Base-by-base conservation (phyloP, 78 protist species). In the Chrysochromulina parva region DNA sequence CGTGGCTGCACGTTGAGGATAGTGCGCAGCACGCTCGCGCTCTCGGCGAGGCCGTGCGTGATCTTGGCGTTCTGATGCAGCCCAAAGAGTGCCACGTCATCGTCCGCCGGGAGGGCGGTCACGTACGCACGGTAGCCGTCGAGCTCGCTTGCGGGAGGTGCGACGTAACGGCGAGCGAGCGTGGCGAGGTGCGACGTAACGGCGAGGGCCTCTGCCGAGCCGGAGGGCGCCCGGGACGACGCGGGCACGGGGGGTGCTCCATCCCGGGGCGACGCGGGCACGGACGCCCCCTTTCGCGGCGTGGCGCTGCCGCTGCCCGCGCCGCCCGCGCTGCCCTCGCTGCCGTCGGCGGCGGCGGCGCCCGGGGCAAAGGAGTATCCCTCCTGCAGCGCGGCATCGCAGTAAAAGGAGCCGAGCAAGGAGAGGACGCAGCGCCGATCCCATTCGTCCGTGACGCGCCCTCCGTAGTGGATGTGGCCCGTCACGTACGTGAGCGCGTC, bases 61-160 rank as follows among this genome's bases (percentile, higher is more conserved):
- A 97, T 91, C 65, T 94, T 11, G 50, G 97, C 98, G 92, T 95
- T 95, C 60, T 59, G 90, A 92, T 95, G 96, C 91, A 97, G 9
- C 38, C 98, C 97, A 65, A 96, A 95, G 48, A 94, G 95, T 38
- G 90, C 95, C 20, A 97, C 96, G 52, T 60, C 80, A 19, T 93
- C 94, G 62, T 52, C 6, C 50, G 82, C 28, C 2, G 95, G 95
- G 60, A 95, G 65, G 24, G 24, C 22, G 22, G 54, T 1, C 73
- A 96, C 66, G 73, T 47, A 67, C n/a, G 38, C 50, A 38, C 53
- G 22, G 66, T 88, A 90, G 24, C 26, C 66, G 28, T 78, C 85
- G 11, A 84, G 1, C 22, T 54, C 24, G 47, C 86, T 86, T 60
- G 16, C 73, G 53, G 57, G 74, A 19, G 88, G 88, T 5, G 92